Base-by-base conservation (phyloP, 1,284 basidiomycete genomes). In the Grifola frondosa region DNA sequence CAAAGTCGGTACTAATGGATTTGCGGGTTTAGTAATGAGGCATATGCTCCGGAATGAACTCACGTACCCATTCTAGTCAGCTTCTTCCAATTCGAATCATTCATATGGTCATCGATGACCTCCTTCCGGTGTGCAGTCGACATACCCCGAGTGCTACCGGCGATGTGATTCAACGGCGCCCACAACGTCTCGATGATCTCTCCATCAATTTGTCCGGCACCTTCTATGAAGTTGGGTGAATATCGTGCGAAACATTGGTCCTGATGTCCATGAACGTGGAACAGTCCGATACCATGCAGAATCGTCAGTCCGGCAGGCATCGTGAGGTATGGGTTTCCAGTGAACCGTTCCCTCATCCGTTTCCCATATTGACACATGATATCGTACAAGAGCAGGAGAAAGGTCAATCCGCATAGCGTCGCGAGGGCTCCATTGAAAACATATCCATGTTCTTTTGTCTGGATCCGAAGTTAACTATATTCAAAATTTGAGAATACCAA, bases 391-490 rank as follows among this genome's bases (percentile, higher is more conserved):
- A 43, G 21, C 6, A 43, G 21, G 21, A 43, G 7, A 3, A 22
- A 7, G 4, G 21, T 31, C 6, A 43, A 17, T 4, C 34, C 34
- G 5, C 21, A n/a, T 12, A 43, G 19, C 12, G 15, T 24, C 2
- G 19, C n/a, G 3, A 37, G 5, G 2, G 24, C 29, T 21, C 24
- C 19, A 13, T 20, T 2, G 5, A 59, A n/a, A 0, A 42, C 37
- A 20, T 57, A 60, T 59, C 55, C 49, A 60, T 59, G 31, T 59
- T 57, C 1, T 28, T n/a, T 17, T 58, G 48, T 2, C 57, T 58
- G 21, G 16, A 8, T 8, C 21, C 21, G 32, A n/a, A 13, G 6
- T 8, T 17, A 13, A 31, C 29, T 3, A 5, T 7, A 3, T 9
- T 6, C 13, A 4, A 10, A 13, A 13, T 10, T 9, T 24, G n/a